Base-by-base conservation (phyloP, 2,329 filamentous ascomycete genomes). In the Cercospora sp. region DNA sequence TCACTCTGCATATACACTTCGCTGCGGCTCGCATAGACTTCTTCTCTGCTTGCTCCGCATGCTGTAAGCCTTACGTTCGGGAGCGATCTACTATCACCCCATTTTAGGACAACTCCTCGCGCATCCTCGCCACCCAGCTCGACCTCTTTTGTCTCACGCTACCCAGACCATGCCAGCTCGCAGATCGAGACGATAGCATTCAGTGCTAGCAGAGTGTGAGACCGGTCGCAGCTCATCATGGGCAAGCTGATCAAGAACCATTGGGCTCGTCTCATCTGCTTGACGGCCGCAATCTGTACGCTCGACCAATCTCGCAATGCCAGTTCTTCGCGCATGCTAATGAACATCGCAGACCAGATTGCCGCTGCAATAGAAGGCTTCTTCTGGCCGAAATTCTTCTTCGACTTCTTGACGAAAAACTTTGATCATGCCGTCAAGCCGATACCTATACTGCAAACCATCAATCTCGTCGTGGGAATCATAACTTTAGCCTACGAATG, bases 211-310 rank as follows among this genome's bases (percentile, higher is more conserved):
- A 69, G 66, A 68, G 61, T 45, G 53, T 57, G 51, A 57, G 34
- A 49, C 66, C 40, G 53, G 37, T 9, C 62, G 61, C 40, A 59
- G 67, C 60, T 51, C 70, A 81, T 72, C 73, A 99, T 99, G 95
- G 95, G 95, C 81, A 95, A 91, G 82, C 89, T 99, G 79, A 98
- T 99, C 85, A 99, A 99, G 87, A 98, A 98, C 85, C 95, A 99
- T 85, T 97, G 93, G 93, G 95, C 93, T 74, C 91, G 95, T 70
- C 89, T 99, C 77, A 95, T 99, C 78, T 87, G 97, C 81, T 85
- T 99, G 79, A 92, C 92, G 30, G 93, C 95, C 43, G 90, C 92
- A 74, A 81, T 84, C 66, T 94, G 91, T 93, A 88, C 64, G 85
- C 43, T 10, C 30, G 18, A 24, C 43, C 45, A 43, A 5, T 21